Evolutionary conservation across 805 yeast species (phyloP).

Genomic region (Saccharomyces eubayanus): DNA sequence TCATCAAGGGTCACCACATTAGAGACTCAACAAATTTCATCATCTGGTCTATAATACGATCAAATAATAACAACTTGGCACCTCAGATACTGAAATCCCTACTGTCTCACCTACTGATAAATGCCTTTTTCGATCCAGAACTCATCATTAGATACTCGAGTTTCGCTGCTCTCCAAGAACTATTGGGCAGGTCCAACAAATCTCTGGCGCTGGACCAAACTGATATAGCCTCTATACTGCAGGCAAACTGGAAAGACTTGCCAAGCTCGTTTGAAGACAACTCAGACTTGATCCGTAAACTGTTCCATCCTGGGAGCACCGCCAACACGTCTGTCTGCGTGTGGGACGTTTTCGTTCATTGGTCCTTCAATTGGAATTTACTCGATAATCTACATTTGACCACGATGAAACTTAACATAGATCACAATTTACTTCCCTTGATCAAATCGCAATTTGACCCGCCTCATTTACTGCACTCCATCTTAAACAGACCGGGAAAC

Average conservation of each 20-base stretch:
- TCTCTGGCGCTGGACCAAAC: not conserved
- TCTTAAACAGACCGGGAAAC: not conserved
- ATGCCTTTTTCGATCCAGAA: slow-evolving; percentile 64
- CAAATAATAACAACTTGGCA: not conserved
- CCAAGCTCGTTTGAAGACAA: not conserved
- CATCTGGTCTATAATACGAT: slow-evolving; percentile 65
- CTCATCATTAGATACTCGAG: slow-evolving; percentile 71
- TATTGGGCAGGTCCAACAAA: slow-evolving; percentile 43
- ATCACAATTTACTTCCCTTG: not conserved
- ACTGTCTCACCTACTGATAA: slow-evolving; percentile 35
- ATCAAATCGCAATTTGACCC: not conserved
- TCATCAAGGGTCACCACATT: slow-evolving; percentile 55
- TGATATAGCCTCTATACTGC: not conserved
- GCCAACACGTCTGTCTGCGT: not conserved
- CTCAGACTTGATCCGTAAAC: not conserved
- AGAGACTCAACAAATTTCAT: slow-evolving; percentile 82
- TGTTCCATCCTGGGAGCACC: not conserved
- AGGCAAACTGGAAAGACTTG: not conserved
- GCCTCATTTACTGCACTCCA: not conserved
- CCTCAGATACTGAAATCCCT: slow-evolving; percentile 22
- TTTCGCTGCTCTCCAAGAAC: slow-evolving; percentile 80
- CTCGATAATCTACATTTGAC: slow-evolving; percentile 13
- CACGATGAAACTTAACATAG: slow-evolving; percentile 6
- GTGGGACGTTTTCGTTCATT: slow-evolving; percentile 16
- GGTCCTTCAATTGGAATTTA: slow-evolving; percentile 19